Base-by-base conservation (phyloP, 495 filamentous ascomycete species). In the Tuber umbilicatum region DNA sequence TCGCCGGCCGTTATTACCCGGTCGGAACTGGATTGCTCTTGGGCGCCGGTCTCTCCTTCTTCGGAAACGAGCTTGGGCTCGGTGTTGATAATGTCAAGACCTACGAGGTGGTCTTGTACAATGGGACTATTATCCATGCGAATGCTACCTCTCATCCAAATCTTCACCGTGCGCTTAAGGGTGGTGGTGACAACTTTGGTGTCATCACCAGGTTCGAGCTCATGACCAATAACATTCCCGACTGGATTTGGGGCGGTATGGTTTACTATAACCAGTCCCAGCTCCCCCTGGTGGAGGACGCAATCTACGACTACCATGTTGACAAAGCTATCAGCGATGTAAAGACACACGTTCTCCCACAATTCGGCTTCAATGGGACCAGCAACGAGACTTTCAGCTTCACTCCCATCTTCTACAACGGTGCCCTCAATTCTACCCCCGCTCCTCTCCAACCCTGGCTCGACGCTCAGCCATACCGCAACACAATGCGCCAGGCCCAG, bases 161-260 rank as follows among this genome's bases (percentile, higher is more conserved):
- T 69, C 87, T 91, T 9, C 89, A 86, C 74, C 78, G 80, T 16
- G 86, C 87, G 2, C 82, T 91, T 5, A 88, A 88, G 73, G 89
- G 88, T 50, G 87, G 87, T 45, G 83, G 84, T 7, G 87, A 86
- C 76, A 90, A 90, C 81, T 87, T 90, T 73, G 89, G 88, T n/a
- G 85, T 91, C 73, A 86, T 89, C 31, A 89, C 89, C 6, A 77
- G 83, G 23, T 87, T 89, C 76, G 84, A 84, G 31, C 73, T 89
- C 68, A 75, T 85, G 64, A 87, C 88, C 50, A 27, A 14, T 14
- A 27, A 31, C 50, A 4, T 27, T 14, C 50, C 50, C 9, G 50
- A 60, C 50, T 60, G 50, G 50, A 27, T 60, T 60, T 60, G 50
- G 50, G 50, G n/a, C 5, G n/a, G 50, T 27, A 27, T 60, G 50